Evolutionary conservation across 1,284 basidiomycete species (phyloP).

Genomic region (Irpex sp.): DNA sequence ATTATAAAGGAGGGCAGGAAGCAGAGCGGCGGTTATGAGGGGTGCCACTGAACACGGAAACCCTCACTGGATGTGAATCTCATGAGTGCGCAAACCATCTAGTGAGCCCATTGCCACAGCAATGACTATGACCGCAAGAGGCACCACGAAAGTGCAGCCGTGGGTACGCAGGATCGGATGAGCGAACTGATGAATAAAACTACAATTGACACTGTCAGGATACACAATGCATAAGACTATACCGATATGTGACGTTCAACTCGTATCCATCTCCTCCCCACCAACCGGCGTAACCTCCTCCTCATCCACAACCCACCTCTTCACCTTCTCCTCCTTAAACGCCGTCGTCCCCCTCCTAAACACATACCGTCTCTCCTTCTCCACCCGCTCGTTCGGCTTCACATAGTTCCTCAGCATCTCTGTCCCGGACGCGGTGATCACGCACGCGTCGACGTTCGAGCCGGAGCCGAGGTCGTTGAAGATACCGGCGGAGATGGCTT

Average conservation of each 20-base stretch:
- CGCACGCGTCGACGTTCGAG: slow-evolving; percentile 96
- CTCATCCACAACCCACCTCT: slow-evolving; percentile 79
- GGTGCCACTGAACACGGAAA: too few relatives aligned
- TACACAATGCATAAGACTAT: too few relatives aligned
- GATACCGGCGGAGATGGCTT: slow-evolving; percentile 94
- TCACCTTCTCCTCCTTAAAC: slow-evolving; percentile 85
- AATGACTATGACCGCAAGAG: too few relatives aligned
- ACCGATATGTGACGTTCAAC: slow-evolving; percentile 11
- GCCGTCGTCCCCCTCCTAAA: slow-evolving; percentile 92
- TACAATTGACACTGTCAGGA: not conserved
- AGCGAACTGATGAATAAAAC: not conserved
- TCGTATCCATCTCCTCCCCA: slow-evolving; percentile 80
- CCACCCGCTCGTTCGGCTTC: slow-evolving; percentile 90
- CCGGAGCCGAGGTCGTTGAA: slow-evolving; percentile 99
- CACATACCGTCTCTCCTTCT: slow-evolving; percentile 88
- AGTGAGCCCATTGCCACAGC: too few relatives aligned
- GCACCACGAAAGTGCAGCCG: too few relatives aligned
- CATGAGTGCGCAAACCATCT: too few relatives aligned
- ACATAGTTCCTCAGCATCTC: slow-evolving; percentile 93
- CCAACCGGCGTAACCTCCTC: slow-evolving; percentile 58
- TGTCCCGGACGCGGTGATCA: slow-evolving; percentile 88
- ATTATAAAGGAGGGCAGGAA: too few relatives aligned
- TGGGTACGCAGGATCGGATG: too few relatives aligned
- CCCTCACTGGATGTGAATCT: too few relatives aligned
- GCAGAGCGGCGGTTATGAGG: too few relatives aligned